Base-by-base conservation (phyloP, 2,329 filamentous ascomycete species). In the Exophiala lecanii-corni region DNA sequence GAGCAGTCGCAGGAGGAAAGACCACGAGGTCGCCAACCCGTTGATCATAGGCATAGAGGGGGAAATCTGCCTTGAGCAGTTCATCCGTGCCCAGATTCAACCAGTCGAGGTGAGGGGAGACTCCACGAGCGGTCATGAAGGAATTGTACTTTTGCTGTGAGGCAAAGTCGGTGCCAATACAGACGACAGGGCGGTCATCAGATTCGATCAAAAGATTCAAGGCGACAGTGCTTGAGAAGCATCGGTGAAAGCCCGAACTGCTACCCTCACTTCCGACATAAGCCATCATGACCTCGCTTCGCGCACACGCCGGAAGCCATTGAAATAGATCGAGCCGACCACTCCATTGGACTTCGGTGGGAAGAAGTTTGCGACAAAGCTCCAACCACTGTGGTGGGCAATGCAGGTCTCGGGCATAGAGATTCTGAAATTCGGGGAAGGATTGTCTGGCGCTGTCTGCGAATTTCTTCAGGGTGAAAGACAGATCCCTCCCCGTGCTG, bases 281-380 rank as follows among this genome's bases (percentile, higher is more conserved):
- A 18, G 59, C 61, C 62, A 64, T 63, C 54, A 64, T 57, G 17
- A 64, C 62, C 39, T 64, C 62, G 38, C 61, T 62, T 5, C 57
- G 41, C 7, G 58, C 59, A 35, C 60, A 61, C 17, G 56, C 57
- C 15, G 62, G 61, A 13, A 64, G 47, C 51, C 56, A 60, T 39
- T 61, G 59, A 44, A 64, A 64, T 13, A 63, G 47, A 37, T 64
- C 61, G 33, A 63, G 49, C 9, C 58, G 53, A 9, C 62, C 62
- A 28, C 60, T 54, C 54, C 59, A 61, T 45, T 59, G 58, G 18
- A 63, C 47, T 41, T 59, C 57, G 7, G 57, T 48, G 3, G 61
- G 61, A 3, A 64, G 44, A n/a, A 63, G 31, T 12, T 49, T 52
- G 21, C 57, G 54, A 44, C 60, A 57, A 23, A 54, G 50, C 36